Percentiles rank a stretch among this genome's conserved stretches.
Evolutionary conservation across 192 early-diverging fungal genomes (phyloP).

Genomic region (Entomortierella lignicola): DNA sequence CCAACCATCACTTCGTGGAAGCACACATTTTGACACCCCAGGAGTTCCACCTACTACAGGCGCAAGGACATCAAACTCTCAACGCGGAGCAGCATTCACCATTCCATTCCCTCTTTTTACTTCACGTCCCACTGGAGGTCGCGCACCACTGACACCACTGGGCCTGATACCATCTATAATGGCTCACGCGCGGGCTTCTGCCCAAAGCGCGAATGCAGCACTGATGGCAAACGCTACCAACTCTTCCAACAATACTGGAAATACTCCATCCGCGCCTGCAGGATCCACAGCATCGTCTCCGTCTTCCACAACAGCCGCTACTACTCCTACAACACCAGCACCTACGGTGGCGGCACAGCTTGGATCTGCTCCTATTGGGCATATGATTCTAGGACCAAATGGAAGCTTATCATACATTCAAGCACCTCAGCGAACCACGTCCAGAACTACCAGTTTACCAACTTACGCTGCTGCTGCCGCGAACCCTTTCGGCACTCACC

Average conservation of each 20-base stretch:
- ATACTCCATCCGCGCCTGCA: neutral
- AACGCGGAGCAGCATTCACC: neutral
- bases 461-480: slow-evolving; percentile 14
- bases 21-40: neutral
- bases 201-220: slow-evolving; percentile 18
- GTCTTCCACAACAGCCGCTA: neutral
- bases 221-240: neutral
- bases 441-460: neutral
- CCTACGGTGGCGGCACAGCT: neutral
- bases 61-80: neutral
- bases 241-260: neutral
- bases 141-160: too few relatives aligned
- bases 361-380: slow-evolving; percentile 15
- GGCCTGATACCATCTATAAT: slow-evolving; percentile 31
- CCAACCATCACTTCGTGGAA: slow-evolving; percentile 17
- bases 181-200: slow-evolving; percentile 35
- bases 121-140: too few relatives aligned
- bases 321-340: neutral
- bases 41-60: neutral
- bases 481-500: slow-evolving; percentile 12
- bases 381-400: slow-evolving; percentile 32
- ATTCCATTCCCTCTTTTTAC: neutral
- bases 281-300: neutral
- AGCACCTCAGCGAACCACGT: neutral
- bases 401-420: slow-evolving; percentile 28